phyloP scores from a whole-genome alignment of 805 yeast species.

The Saccharomycopsis sp. region DNA sequence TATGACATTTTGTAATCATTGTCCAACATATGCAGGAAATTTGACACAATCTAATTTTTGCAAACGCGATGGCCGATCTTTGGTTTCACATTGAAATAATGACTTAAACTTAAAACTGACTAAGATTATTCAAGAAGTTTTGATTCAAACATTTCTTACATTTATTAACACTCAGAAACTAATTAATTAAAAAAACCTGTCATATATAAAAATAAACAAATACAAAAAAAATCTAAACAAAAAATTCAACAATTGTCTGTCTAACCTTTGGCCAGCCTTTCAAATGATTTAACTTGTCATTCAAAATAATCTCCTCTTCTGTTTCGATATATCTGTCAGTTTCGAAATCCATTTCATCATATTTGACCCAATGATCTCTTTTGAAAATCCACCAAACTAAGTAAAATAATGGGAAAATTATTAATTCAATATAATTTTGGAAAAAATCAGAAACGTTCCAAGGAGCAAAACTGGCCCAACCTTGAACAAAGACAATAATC shows the following conservation, averaged over 20 bases:
- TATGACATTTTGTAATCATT: too few species aligned
- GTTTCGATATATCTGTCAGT: slow-evolving; percentile 40
- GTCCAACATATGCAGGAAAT: too few species aligned
- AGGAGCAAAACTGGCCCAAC: slow-evolving; percentile 41
- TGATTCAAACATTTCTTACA: too few species aligned
- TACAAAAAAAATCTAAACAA: neutral
- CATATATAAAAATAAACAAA: neutral
- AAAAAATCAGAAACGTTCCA: slow-evolving; percentile 34
- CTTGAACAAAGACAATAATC: slow-evolving; percentile 40
- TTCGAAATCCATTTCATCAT: slow-evolving; percentile 42
- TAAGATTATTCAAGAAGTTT: too few species aligned
- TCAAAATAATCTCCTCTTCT: slow-evolving; percentile 35
- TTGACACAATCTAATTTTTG: too few species aligned
- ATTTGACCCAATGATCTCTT: slow-evolving; percentile 32
- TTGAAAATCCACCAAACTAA: slow-evolving; percentile 32
- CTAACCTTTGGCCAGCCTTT: slow-evolving; percentile 35
- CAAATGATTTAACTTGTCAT: slow-evolving; percentile 29
- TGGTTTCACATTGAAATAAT: too few species aligned
- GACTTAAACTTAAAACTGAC: too few species aligned
- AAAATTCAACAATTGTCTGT: slow-evolving; percentile 19
- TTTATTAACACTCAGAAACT: too few species aligned
- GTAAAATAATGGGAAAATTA: slow-evolving; percentile 36
- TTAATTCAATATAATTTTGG: slow-evolving; percentile 35
- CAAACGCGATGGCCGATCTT: too few species aligned
- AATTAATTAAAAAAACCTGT: too few species aligned